Conservation (phyloP, 371 early-diverging fungal species). For the Mucor piriformis region DNA sequence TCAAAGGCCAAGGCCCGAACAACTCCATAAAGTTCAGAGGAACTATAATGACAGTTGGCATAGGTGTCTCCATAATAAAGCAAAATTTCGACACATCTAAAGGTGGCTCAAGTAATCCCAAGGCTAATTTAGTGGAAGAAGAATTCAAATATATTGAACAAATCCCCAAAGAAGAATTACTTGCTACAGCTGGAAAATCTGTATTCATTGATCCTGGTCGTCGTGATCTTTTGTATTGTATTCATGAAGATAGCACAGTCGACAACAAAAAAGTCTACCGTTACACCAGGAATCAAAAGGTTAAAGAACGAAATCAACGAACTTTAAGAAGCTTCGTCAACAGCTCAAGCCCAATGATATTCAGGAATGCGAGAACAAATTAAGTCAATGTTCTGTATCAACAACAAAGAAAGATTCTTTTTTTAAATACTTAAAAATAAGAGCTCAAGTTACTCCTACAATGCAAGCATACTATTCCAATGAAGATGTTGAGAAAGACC, state of each 20-base stretch:
- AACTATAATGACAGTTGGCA: too few species aligned
- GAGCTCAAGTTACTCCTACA: not conserved
- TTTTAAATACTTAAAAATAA: not conserved
- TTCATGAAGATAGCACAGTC: conserved; percentile 1
- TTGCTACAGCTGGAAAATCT: not conserved
- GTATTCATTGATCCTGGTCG: conserved; percentile 3
- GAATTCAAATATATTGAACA: too few species aligned
- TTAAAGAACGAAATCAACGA: not conserved
- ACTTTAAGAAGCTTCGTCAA: not conserved
- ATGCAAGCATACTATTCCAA: not conserved
- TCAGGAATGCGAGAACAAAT: not conserved
- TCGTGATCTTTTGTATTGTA: too few species aligned
- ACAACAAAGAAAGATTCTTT: not conserved
- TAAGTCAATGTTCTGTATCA: too few species aligned
- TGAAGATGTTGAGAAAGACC: too few species aligned
- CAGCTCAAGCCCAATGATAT: not conserved
- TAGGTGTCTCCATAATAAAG: too few species aligned
- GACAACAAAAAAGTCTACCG: not conserved
- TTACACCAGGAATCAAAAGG: not conserved
- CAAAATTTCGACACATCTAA: too few species aligned
- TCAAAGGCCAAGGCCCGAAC: too few species aligned
- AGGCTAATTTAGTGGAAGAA: too few species aligned
- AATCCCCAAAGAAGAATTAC: too few species aligned
- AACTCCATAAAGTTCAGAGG: too few species aligned
- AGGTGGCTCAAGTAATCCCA: too few species aligned